Evolutionary conservation across 2,329 filamentous ascomycete species (phyloP), one percentile per base, ranked within the genome.

Genomic region (Fusarium multiceps): DNA sequence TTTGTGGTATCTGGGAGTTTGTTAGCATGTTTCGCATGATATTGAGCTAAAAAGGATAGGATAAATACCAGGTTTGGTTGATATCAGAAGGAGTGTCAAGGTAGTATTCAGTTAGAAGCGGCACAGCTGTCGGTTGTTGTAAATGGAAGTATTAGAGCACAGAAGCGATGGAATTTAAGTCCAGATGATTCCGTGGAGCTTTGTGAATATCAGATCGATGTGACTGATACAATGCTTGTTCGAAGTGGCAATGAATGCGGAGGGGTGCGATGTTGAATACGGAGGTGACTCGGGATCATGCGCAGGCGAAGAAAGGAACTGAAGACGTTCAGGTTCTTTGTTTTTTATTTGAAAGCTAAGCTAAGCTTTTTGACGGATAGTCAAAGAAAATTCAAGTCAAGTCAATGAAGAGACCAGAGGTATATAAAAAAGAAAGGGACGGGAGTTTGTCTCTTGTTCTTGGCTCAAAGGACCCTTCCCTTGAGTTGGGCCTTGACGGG

Each of bases 341-440:
- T 16, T 64, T 64, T 63, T 63, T 74, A 73, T 71, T 68, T 69
- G 65, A 48, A 60, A 72, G 69, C 73, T 75, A 75, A 68, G 62
- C 73, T 75, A 75, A 66, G 68, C 66, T 61, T 74, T 59, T 59
- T 64, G 53, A 60, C 57, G 50, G 62, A 42, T 30, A 60, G 58
- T 60, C 58, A 69, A 73, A 59, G 49, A 54, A 59, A 40, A 56
- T 10, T 37, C 43, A 40, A 54, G 32, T 59, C 48, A 55, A 42
- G 46, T 32, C 40, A 63, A 56, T 59, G 45, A 25, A 57, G 34
- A 37, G 55, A 57, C 20, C 49, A 47, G 53, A 48, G 43, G 56
- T 60, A 50, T 43, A 60, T 61, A 69, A 42, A 43, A 65, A 48
- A 23, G 30, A 30, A 40, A 32, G 51, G 43, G 42, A 45, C 32